A percentile compares a stretch with the other conserved stretches of the same genome.
Conservation (phyloP, 1,284 basidiomycete species). For the Puccinia polysora region DNA sequence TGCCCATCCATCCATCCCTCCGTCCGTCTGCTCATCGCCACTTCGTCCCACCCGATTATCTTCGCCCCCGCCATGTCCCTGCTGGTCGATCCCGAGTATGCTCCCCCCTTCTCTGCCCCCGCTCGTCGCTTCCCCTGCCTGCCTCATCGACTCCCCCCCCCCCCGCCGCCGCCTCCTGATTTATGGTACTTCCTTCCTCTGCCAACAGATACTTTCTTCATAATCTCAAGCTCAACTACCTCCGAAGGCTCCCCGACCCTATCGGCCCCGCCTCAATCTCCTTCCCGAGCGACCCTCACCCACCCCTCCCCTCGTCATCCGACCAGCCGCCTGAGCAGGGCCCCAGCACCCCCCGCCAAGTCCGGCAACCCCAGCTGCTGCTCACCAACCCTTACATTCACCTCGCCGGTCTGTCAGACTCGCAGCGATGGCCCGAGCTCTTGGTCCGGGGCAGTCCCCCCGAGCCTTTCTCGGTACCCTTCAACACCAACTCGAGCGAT, state of each 20-base stretch:
- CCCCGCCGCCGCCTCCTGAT: not conserved
- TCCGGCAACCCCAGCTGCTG: slow-evolving; percentile 58
- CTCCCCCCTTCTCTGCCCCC: not conserved
- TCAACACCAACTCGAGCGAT: slow-evolving; percentile 46
- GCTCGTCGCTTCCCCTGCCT: too few relatives aligned
- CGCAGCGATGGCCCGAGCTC: slow-evolving; percentile 76
- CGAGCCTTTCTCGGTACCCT: slow-evolving; percentile 53
- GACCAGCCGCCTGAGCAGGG: not conserved
- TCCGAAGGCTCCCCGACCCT: slow-evolving; percentile 79
- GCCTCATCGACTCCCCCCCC: not conserved
- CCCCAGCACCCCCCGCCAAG: not conserved
- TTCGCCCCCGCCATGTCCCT: slow-evolving; percentile 42
- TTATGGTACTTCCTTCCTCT: not conserved
- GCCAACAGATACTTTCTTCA: slow-evolving; percentile 72
- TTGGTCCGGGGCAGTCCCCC: slow-evolving; percentile 64
- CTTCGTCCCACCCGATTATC: too few relatives aligned
- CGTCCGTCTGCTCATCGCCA: too few relatives aligned
- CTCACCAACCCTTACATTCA: slow-evolving; percentile 70
- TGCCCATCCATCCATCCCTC: too few relatives aligned
- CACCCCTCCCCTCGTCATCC: not conserved
- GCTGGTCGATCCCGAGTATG: slow-evolving; percentile 36
- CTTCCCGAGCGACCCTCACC: slow-evolving; percentile 58
- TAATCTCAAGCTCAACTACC: slow-evolving; percentile 72
- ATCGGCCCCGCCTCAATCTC: slow-evolving; percentile 74
- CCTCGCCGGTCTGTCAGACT: slow-evolving; percentile 70